Percentiles rank a stretch among this genome's conserved stretches.
phyloP scores from a whole-genome alignment of 2,329 filamentous ascomycete species.

The Colletotrichum abscissum region DNA sequence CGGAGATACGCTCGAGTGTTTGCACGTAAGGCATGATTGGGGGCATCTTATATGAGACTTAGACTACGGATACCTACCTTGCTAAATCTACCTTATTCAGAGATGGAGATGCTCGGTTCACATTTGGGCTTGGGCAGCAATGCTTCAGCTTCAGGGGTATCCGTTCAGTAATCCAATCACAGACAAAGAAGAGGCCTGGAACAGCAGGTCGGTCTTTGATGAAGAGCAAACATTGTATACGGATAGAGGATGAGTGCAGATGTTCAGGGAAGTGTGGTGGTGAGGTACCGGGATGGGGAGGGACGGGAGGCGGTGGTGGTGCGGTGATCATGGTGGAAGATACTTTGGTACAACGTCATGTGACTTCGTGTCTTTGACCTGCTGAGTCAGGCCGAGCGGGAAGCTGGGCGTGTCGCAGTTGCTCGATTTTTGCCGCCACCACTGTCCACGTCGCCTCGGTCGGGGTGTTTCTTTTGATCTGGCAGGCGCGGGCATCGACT shows the following conservation, averaged over 20 bases:
- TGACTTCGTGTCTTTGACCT: conserved; percentile 35
- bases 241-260: background rate
- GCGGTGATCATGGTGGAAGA: background rate
- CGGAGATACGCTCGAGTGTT: background rate
- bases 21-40: background rate
- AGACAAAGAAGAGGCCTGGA: background rate
- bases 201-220: conserved; percentile 9
- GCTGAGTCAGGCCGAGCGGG: conserved; percentile 33
- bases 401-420: conserved; percentile 21
- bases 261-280: background rate
- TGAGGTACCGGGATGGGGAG: background rate
- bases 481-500: background rate
- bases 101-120: conserved; percentile 2
- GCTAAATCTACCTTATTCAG: background rate
- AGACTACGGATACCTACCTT: background rate
- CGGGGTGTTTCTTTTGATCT: background rate
- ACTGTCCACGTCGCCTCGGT: background rate
- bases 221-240: conserved; percentile 23
- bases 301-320: background rate
- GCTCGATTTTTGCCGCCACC: background rate
- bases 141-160: too few relatives aligned
- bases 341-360: background rate
- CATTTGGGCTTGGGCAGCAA: conserved; percentile 1
- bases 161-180: conserved; percentile 8
- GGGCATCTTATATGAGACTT: background rate